These are phyloP conservation scores for Globisporangium sylvaticum DNA, from an alignment of 352 stramenopile species.

Conservation along the genomic window DNA sequence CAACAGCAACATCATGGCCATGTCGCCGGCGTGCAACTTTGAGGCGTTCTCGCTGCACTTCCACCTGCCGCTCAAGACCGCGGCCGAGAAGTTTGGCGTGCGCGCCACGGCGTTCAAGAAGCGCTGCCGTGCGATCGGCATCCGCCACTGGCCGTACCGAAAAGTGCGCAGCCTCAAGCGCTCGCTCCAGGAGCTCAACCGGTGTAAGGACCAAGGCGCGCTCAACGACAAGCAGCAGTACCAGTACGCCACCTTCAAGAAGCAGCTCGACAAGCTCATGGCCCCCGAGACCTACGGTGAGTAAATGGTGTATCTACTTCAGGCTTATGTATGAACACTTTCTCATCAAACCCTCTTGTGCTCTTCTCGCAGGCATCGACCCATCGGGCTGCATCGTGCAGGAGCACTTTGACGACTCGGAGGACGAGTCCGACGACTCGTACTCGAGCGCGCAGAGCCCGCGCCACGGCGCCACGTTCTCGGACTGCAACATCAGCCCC, in stretches of 20 bases:
- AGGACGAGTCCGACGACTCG: slow-evolving; percentile 50
- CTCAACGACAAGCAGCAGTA: slow-evolving; percentile 65
- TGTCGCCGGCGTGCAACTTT: slow-evolving; percentile 65
- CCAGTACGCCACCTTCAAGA: slow-evolving; percentile 56
- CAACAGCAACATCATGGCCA: slow-evolving; percentile 30
- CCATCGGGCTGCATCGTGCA: slow-evolving; percentile 47
- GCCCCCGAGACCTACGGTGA: slow-evolving; percentile 55
- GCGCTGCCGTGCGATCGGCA: slow-evolving; percentile 61
- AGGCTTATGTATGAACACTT: too few relatives aligned
- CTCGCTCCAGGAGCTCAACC: slow-evolving; percentile 56
- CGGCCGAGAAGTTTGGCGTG: slow-evolving; percentile 72
- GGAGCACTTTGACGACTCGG: slow-evolving; percentile 42
- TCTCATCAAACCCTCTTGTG: neutral
- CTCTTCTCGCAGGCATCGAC: slow-evolving; percentile 35
- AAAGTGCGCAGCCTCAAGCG: slow-evolving; percentile 73
- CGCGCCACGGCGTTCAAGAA: slow-evolving; percentile 77
- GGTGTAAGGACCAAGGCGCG: slow-evolving; percentile 46
- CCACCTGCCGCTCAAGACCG: slow-evolving; percentile 60
- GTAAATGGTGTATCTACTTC: neutral
- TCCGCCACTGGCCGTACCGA: slow-evolving; percentile 68
- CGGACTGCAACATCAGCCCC: slow-evolving; percentile 55
- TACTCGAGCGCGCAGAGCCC: slow-evolving; percentile 47
- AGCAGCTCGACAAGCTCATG: slow-evolving; percentile 64
- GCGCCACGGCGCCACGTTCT: slow-evolving; percentile 37
- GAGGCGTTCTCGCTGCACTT: slow-evolving; percentile 67